phyloP scores from a whole-genome alignment of 306 rosid genomes.

The Arachis stenosperma region DNA sequence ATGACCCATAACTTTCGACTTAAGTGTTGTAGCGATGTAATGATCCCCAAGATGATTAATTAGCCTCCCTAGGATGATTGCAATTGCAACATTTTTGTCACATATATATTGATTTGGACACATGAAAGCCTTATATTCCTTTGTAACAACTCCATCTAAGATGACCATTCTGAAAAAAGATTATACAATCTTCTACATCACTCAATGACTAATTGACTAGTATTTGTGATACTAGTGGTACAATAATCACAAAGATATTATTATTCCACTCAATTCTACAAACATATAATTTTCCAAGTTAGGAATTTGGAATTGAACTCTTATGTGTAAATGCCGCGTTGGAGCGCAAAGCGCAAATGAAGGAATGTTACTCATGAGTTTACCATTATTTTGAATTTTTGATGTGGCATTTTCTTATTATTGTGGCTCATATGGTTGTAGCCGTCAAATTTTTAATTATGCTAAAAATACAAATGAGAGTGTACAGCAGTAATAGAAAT shows the following conservation, averaged over 20 bases:
- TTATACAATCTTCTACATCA: slow-evolving; percentile 44
- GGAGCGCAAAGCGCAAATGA: slow-evolving; percentile 34
- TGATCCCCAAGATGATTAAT: slow-evolving; percentile 24
- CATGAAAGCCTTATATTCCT: slow-evolving; percentile 18
- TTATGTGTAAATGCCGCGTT: slow-evolving; percentile 35
- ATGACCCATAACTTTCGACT: slow-evolving; percentile 65
- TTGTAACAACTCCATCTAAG: slow-evolving; percentile 45
- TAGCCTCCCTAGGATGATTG: slow-evolving; percentile 39
- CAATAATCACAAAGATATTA: slow-evolving; percentile 35
- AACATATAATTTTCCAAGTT: slow-evolving; percentile 34
- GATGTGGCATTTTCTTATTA: neutral
- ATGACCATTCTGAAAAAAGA: slow-evolving; percentile 33
- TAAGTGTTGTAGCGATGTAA: slow-evolving; percentile 62
- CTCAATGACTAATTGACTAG: slow-evolving; percentile 38
- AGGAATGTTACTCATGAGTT: slow-evolving; percentile 25
- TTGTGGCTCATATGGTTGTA: slow-evolving; percentile 35
- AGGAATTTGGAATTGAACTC: slow-evolving; percentile 31
- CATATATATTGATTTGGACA: slow-evolving; percentile 31
- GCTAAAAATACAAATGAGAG: slow-evolving; percentile 35
- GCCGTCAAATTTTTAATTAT: slow-evolving; percentile 53
- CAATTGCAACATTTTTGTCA: slow-evolving; percentile 46
- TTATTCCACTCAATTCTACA: slow-evolving; percentile 40
- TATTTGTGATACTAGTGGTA: slow-evolving; percentile 5
- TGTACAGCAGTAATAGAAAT: slow-evolving; percentile 18
- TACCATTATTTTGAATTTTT: neutral